Base-by-base conservation (phyloP, 148 eudicot genomes). In the Chenopodium album region DNA sequence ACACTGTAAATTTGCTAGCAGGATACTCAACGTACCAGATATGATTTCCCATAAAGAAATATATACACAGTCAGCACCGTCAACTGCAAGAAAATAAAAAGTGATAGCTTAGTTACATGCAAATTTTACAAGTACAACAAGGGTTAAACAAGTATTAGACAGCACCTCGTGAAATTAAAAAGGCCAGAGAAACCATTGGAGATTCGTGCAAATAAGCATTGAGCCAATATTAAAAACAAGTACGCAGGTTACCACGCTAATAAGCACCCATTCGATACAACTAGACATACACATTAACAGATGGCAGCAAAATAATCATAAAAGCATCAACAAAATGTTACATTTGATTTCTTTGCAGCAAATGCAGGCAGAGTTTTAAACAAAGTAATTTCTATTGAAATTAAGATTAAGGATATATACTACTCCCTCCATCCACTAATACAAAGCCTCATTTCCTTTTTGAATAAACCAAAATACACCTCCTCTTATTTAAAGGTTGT, bases 51-150 rank as follows among this genome's bases (percentile, higher is more conserved):
- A 71, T 97, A 97, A 47, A 97, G 98, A 82, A 97, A 97, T 46
- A 92, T 79, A 82, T 94, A 97, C 65, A 97, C 92, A 78, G 94
- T 91, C 85, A 92, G 92, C 90, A 97, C 99, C 22, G 99, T 97
- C 90, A 97, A 87, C 99, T 97, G 97, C 94, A 93, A 44, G 82
- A 7, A 83, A 16, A 72, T 22, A 74, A 75, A 41, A 79, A n/a
- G 34, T 10, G 31, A n/a, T 7, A 76, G 52, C 67, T 82, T 62
- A 82, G 73, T 60, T 78, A 78, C 11, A 72, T 44, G 59, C 56
- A 54, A 19, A 64, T 7, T 9, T 66, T 32, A 20, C 7, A 44
- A 63, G 22, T 4, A 12, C 23, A 73, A n/a, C 70, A 26, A 28
- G 19, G 14, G 37, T 28, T 65, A 26, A 12, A 65, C 46, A 1